These are phyloP conservation scores for Hanseniaspora occidentalis DNA, from an alignment of 805 yeast species.

Conservation along the genomic window DNA sequence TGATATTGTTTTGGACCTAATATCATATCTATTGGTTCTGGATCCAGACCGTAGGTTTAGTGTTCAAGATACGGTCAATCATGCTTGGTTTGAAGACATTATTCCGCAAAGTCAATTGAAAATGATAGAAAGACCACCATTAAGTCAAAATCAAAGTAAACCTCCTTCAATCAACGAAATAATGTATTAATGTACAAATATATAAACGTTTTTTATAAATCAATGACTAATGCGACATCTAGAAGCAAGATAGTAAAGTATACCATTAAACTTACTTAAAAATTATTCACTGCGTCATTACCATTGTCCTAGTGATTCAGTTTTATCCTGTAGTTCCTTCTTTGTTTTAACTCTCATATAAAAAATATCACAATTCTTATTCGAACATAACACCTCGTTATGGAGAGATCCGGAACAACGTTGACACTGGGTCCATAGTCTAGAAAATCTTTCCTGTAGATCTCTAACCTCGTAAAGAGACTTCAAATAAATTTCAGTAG, in stretches of 20 bases:
- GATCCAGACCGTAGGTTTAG: slow-evolving; percentile 63
- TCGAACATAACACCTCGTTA: slow-evolving; percentile 89
- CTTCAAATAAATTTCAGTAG: slow-evolving; percentile 70
- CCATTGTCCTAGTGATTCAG: slow-evolving; percentile 30
- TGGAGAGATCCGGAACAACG: slow-evolving; percentile 93
- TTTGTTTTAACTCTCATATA: slow-evolving; percentile 70
- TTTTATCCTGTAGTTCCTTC: slow-evolving; percentile 29
- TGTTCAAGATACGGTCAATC: slow-evolving; percentile 73
- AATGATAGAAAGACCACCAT: not conserved
- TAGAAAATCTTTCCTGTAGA: slow-evolving; percentile 68
- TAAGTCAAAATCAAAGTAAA: not conserved
- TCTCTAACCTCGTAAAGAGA: slow-evolving; percentile 71
- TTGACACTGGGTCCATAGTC: slow-evolving; percentile 97
- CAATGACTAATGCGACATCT: slow-evolving; percentile 27
- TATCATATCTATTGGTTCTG: slow-evolving; percentile 46
- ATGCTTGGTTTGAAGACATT: slow-evolving; percentile 61
- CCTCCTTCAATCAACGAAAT: slow-evolving; percentile 30
- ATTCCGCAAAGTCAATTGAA: slow-evolving; percentile 6
- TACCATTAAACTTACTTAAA: too few relatives aligned
- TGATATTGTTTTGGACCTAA: slow-evolving; percentile 54
- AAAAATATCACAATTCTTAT: slow-evolving; percentile 94
- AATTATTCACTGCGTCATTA: too few relatives aligned
- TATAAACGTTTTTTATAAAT: not conserved
- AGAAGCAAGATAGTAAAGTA: too few relatives aligned
- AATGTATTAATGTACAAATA: slow-evolving; percentile 9